Evolutionary conservation across 805 yeast genomes (phyloP).

Genomic region (Candida broadrunensis): DNA sequence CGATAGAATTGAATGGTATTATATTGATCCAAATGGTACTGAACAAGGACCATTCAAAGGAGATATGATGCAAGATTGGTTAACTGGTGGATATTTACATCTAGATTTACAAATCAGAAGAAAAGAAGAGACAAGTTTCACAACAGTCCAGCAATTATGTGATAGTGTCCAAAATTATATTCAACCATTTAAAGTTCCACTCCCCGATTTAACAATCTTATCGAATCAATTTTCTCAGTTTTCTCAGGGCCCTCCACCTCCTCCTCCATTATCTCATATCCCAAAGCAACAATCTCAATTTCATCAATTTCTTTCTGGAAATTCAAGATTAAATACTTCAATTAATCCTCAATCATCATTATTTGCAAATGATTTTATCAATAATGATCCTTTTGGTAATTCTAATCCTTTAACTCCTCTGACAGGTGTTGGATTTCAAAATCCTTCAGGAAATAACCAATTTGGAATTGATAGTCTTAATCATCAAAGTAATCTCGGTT

Average conservation of each 20-base stretch:
- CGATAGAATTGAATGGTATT: conserved; percentile 59
- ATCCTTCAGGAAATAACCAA: conserved; percentile 13
- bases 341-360: conserved; percentile 14
- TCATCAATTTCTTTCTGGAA: conserved; percentile 26
- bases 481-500: conserved; percentile 9
- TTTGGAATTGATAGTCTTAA: conserved; percentile 25
- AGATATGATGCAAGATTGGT: conserved; percentile 76
- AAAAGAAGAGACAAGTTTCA: conserved; percentile 49
- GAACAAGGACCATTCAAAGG: conserved; percentile 85
- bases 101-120: conserved; percentile 57
- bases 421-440: conserved; percentile 1
- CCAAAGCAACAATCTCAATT: conserved; percentile 20
- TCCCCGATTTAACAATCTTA: conserved; percentile 32
- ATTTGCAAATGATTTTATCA: conserved; percentile 22
- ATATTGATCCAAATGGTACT: conserved; percentile 65
- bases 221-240: conserved; percentile 2
- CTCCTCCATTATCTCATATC: conserved; percentile 1
- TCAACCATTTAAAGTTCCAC: conserved; percentile 63
- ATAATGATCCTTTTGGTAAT: conserved; percentile 15
- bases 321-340: conserved; percentile 18
- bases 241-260: conserved; percentile 1
- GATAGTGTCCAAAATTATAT: conserved; percentile 43
- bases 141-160: conserved; percentile 53
- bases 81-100: conserved; percentile 54
- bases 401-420: conserved; percentile 9